Evolutionary conservation across 495 filamentous ascomycete genomes (phyloP).

Genomic region (Chlorociboria aeruginascens): DNA sequence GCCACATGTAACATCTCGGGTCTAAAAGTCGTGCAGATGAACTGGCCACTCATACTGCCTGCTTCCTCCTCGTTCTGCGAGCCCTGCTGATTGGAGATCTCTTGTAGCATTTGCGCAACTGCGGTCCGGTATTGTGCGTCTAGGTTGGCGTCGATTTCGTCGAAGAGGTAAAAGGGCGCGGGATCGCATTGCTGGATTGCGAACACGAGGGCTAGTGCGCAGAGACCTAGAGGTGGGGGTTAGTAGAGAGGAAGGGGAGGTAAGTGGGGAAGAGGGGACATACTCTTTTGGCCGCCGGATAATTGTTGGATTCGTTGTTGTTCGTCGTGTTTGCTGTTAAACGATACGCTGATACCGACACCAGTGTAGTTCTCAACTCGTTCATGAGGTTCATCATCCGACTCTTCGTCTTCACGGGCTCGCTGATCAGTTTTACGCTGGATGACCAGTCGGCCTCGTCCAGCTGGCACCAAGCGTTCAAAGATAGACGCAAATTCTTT

Average conservation of each 20-base stretch:
- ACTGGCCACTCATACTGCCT: constrained; percentile 36
- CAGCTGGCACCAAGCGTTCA: constrained; percentile 87
- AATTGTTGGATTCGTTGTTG: constrained; percentile 97
- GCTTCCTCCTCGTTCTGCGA: constrained; percentile 29
- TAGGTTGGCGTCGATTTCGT: constrained; percentile 97
- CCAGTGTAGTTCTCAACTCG: constrained; percentile 93
- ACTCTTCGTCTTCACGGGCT: constrained; percentile 48
- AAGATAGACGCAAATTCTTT: constrained; percentile 87
- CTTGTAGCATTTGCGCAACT: constrained; percentile 75
- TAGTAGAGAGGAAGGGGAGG: constrained; percentile 12
- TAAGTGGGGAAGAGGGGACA: constrained; percentile 20
- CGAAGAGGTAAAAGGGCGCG: constrained; percentile 96
- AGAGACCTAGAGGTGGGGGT: constrained; percentile 50
- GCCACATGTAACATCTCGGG: constrained; percentile 93
- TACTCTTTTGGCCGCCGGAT: constrained; percentile 94
- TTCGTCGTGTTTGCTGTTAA: constrained; percentile 94
- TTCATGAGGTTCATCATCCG: constrained; percentile 52
- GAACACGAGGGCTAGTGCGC: constrained; percentile 91
- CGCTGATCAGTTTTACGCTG: constrained; percentile 75
- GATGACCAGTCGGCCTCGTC: constrained; percentile 83
- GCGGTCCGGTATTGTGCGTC: constrained; percentile 96
- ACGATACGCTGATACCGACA: constrained; percentile 95
- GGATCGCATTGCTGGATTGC: constrained; percentile 98
- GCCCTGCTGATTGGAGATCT: constrained; percentile 49
- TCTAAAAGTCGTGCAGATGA: constrained; percentile 89